Evolutionary conservation across 306 rosid genomes (phyloP), one percentile per base, ranked within the genome.

Genomic region (Alnus glutinosa): DNA sequence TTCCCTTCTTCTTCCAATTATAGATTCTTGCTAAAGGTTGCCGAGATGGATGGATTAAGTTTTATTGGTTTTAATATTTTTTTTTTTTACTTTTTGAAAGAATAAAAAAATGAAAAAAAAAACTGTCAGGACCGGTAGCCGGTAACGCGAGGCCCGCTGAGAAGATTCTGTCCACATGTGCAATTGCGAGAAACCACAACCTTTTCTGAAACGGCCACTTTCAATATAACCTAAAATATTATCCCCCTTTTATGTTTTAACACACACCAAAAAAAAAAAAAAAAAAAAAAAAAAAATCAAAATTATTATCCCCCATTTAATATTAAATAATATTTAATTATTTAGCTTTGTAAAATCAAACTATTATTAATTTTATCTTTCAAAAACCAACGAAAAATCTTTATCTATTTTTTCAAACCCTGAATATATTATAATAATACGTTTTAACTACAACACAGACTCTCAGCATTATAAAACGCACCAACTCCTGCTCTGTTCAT

Each of bases 391-490:
- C n/a, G 14, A 32, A 13, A 42, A 42, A 5, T 42, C 1, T 42
- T 42, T 42, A 42, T 42, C 46, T 42, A 42, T 42, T 42, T 42
- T 42, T 42, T 42, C 7, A 7, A 42, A 42, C 46, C 46, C 46
- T 4, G 5, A 42, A 42, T 42, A 2, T 55, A 9, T 71, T 72
- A 30, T 72, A 7, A 59, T 7, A 75, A n/a, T 47, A 19, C 1
- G 1, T 30, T 54, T 66, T 4, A 30, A 34, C 61, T 58, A 51
- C 73, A 70, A 49, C 4, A 6, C 34, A 9, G 73, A 4, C 46
- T 15, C 23, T 28, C 12, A 1, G 63, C 66, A 18, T 82, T 84
- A 87, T 87, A 84, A 87, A 84, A 23, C 0, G 59, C 77, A 28
- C 14, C 63, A 48, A 18, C n/a, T 28, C 48, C 66, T 0, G n/a